Conservation (phyloP, 2,329 filamentous ascomycete genomes). For the Hypoxylon sp. region DNA sequence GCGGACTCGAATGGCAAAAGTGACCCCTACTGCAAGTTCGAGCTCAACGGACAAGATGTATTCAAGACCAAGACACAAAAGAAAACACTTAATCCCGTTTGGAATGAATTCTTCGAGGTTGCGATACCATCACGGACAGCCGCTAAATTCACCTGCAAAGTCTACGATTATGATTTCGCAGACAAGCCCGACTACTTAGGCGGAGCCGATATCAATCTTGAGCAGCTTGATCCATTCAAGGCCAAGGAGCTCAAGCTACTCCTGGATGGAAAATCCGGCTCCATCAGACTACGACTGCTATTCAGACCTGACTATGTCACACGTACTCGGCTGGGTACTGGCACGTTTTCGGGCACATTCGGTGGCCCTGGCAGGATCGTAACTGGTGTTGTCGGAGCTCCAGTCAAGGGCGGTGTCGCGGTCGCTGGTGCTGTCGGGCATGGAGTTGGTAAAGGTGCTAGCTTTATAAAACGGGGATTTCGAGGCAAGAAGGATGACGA, state of each 20-base stretch:
- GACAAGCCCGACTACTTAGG: slow-evolving; percentile 96
- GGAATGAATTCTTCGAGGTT: slow-evolving; percentile 97
- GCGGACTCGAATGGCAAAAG: slow-evolving; percentile 97
- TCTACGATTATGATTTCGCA: slow-evolving; percentile 97
- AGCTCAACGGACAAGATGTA: slow-evolving; percentile 88
- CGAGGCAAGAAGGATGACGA: slow-evolving; percentile 78
- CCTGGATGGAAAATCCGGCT: slow-evolving; percentile 91
- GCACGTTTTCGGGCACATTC: slow-evolving; percentile 94
- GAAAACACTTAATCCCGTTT: slow-evolving; percentile 93
- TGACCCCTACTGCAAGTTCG: slow-evolving; percentile 96
- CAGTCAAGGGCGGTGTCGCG: slow-evolving; percentile 91
- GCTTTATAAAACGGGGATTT: slow-evolving; percentile 89
- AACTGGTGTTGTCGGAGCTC: slow-evolving; percentile 82
- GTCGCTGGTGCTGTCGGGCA: slow-evolving; percentile 81
- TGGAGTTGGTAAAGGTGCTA: slow-evolving; percentile 89
- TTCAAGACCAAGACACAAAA: slow-evolving; percentile 97
- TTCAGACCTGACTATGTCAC: slow-evolving; percentile 96
- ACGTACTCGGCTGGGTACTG: slow-evolving; percentile 87
- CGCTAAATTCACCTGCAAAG: slow-evolving; percentile 84
- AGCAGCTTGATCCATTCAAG: slow-evolving; percentile 86
- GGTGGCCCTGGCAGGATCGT: slow-evolving; percentile 89
- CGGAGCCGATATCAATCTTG: slow-evolving; percentile 80
- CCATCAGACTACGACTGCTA: slow-evolving; percentile 84
- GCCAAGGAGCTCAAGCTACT: slow-evolving; percentile 80
- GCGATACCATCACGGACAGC: slow-evolving; percentile 86